Base-by-base conservation (phyloP, 2,329 filamentous ascomycete species). In the Drechslerella coelobrocha region DNA sequence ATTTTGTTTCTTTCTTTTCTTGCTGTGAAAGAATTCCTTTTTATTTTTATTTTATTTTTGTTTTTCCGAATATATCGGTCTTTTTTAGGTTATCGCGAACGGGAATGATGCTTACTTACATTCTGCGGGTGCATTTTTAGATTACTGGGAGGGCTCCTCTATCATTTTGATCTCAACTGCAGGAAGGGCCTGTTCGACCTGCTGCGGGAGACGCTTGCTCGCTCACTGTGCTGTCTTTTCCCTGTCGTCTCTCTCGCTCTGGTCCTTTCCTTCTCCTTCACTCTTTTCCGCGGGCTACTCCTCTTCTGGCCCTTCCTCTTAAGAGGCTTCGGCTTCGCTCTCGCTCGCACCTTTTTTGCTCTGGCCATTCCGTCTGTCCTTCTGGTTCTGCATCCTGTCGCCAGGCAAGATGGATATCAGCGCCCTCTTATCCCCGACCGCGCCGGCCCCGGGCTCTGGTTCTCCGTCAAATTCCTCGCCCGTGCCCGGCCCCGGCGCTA, bases 391-490 rank as follows among this genome's bases (percentile, higher is more conserved):
- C 19, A 23, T 21, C 2, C 26, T 24, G 23, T 61, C 14, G 23
- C 12, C 26, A 26, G 55, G 56, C 60, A 61, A 55, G 54, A 72
- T 72, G 68, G 68, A 72, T 43, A 72, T 72, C 68, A 72, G 57
- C 37, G 43, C 60, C 21, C 53, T 72, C 29, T 62, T 72, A 62
- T 72, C 68, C 50, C 68, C 68, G 60, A 57, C 68, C n/a, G 65
- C 68, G 59, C 68, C 68, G 31, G 63, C 60, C 60, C 68, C 68
- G 65, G 65, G 65, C 43, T 47, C 65, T 24, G 65, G 57, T 27
- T 69, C 65, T 62, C 65, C 65, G 9, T 52, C 57, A 57, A 69
- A 69, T 62, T 69, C 65, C 52, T 61, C 65, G 65, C 65, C 65
- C 65, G 65, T 69, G 57, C 59, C 65, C 57, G 57, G 65, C 51